Percentiles rank a stretch among this genome's conserved stretches.
Evolutionary conservation across 192 early-diverging fungal genomes (phyloP).

Genomic region (Linnemannia schmuckeri): DNA sequence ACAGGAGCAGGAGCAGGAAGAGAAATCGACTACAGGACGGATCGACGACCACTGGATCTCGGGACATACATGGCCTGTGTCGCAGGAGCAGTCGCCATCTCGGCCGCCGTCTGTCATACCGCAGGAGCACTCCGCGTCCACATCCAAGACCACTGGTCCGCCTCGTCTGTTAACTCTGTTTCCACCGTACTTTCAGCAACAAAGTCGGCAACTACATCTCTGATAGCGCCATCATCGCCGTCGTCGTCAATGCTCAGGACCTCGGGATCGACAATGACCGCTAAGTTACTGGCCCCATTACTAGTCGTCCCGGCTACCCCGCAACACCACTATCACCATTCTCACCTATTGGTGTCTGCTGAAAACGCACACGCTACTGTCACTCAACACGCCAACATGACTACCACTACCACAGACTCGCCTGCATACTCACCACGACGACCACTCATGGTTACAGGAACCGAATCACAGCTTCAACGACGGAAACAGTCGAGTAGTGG

Average conservation of each 20-base stretch:
- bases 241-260: background rate
- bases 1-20: background rate
- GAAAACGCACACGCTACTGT: background rate
- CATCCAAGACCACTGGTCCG: background rate
- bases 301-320: background rate
- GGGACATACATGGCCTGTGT: constrained; percentile 45
- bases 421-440: background rate
- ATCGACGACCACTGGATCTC: constrained; percentile 6
- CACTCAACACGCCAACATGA: background rate
- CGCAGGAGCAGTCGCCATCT: constrained; percentile 29
- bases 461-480: background rate
- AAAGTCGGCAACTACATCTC: background rate
- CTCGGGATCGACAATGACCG: background rate
- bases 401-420: background rate
- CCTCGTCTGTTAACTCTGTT: background rate
- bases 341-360: background rate
- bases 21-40: background rate
- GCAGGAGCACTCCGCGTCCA: constrained; percentile 15
- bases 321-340: background rate
- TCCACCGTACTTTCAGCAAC: background rate
- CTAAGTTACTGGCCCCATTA: background rate
- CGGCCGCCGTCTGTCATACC: constrained; percentile 29
- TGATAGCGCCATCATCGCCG: too few relatives aligned
- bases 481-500: background rate
- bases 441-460: background rate